Conservation (phyloP, 2,329 filamentous ascomycete genomes). For the Aureobasidium sp. region DNA sequence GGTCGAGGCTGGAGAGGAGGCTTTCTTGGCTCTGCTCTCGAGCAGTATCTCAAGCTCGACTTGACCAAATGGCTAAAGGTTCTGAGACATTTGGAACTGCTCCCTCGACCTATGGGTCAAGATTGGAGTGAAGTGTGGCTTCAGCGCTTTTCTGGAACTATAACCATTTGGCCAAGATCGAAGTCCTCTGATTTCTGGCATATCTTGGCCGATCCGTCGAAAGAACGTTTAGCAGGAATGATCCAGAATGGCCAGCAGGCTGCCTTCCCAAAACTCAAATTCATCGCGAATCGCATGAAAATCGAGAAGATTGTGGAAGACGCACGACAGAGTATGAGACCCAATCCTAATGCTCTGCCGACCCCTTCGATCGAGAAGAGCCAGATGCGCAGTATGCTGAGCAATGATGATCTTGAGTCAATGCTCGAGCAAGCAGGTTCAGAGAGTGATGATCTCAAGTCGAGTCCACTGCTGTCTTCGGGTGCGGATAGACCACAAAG, state of each 20-base stretch:
- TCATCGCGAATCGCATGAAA: conserved; percentile 78
- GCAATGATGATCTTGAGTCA: conserved; percentile 40
- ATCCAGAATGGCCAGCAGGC: conserved; percentile 83
- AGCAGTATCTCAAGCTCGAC: conserved; percentile 94
- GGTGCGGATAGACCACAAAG: neutral
- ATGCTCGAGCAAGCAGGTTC: conserved; percentile 32
- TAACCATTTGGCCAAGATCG: conserved; percentile 92
- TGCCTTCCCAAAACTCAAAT: conserved; percentile 85
- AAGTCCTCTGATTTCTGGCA: conserved; percentile 71
- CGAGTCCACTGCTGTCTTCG: conserved; percentile 22
- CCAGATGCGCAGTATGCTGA: conserved; percentile 32
- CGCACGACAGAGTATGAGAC: conserved; percentile 41
- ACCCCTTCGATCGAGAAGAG: conserved; percentile 22
- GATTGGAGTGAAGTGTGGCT: conserved; percentile 98
- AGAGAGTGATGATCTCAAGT: conserved; percentile 25
- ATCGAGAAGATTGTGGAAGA: conserved; percentile 63
- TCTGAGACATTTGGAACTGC: conserved; percentile 80
- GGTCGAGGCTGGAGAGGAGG: conserved; percentile 94
- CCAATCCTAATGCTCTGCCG: conserved; percentile 25
- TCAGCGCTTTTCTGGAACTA: conserved; percentile 86
- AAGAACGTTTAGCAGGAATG: conserved; percentile 73
- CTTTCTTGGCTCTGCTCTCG: conserved; percentile 82
- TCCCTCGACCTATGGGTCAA: conserved; percentile 83
- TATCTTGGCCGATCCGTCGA: conserved; percentile 77
- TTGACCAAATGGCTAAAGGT: conserved; percentile 97